Evolutionary conservation across 805 yeast genomes (phyloP).

Genomic region (Candida parachauliodes): DNA sequence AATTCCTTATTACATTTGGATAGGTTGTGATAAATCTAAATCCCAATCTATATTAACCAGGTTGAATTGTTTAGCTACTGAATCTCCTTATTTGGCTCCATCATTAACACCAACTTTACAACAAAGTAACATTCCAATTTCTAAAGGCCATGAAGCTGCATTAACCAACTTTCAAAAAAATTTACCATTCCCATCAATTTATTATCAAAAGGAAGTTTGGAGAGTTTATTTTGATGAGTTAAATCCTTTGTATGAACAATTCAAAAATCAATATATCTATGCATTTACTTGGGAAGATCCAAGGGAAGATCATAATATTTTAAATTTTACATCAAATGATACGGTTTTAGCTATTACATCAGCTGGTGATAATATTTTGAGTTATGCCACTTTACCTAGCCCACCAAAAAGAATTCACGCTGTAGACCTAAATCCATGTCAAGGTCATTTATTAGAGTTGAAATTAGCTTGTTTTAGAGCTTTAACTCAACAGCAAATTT

Average conservation of each 20-base stretch:
- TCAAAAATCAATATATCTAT: conserved; percentile 75
- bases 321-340: conserved; percentile 58
- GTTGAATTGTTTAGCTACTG: conserved; percentile 72
- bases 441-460: conserved; percentile 74
- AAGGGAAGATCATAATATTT: conserved; percentile 67
- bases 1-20: conserved; percentile 81
- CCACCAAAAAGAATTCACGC: conserved; percentile 80
- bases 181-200: conserved; percentile 75
- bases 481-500: conserved; percentile 54
- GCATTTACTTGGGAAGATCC: conserved; percentile 94
- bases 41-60: conserved; percentile 50
- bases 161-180: conserved; percentile 55
- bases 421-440: conserved; percentile 80
- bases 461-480: conserved; percentile 68
- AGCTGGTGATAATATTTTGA: conserved; percentile 78
- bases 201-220: conserved; percentile 75
- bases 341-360: conserved; percentile 81
- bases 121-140: conserved; percentile 27
- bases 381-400: conserved; percentile 67
- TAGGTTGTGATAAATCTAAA: conserved; percentile 51
- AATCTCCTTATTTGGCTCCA: conserved; percentile 78
- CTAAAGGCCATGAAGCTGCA: conserved; percentile 80
- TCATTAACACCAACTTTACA: conserved; percentile 19
- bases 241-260: conserved; percentile 64
- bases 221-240: conserved; percentile 76